Evolutionary conservation across 257 asterid genomes (phyloP).

Genomic region (Scutellaria minor): DNA sequence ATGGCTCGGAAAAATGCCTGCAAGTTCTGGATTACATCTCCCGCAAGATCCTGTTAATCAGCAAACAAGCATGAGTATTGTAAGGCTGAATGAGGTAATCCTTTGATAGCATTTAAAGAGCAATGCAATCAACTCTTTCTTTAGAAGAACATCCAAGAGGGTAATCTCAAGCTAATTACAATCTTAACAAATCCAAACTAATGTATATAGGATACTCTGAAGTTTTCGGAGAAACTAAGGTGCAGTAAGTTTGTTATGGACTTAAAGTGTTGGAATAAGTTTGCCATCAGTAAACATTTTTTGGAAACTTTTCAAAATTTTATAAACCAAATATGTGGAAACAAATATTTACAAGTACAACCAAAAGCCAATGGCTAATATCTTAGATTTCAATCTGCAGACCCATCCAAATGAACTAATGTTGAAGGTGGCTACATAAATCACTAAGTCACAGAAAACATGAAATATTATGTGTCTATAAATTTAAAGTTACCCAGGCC

Average conservation of each 20-base stretch:
- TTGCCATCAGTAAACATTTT: neutral
- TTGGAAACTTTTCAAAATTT: neutral
- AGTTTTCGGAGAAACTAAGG: neutral
- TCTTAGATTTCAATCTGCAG: slow-evolving; percentile 18
- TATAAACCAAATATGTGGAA: slow-evolving; percentile 16
- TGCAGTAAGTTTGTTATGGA: neutral
- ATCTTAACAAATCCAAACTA: neutral
- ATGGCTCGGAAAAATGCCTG: slow-evolving; percentile 73
- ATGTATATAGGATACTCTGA: no score
- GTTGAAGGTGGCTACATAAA: neutral
- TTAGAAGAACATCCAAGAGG: slow-evolving; percentile 11
- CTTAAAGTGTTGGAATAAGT: neutral
- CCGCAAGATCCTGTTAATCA: slow-evolving; percentile 77
- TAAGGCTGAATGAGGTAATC: neutral
- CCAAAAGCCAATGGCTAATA: neutral
- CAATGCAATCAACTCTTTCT: slow-evolving; percentile 16
- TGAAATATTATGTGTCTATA: neutral
- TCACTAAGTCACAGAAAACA: neutral
- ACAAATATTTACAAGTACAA: slow-evolving; percentile 4
- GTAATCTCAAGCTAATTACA: neutral
- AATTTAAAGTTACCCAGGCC: neutral
- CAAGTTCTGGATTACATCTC: slow-evolving; percentile 76
- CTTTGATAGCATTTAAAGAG: neutral
- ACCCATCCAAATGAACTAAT: slow-evolving; percentile 9
- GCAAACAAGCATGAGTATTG: slow-evolving; percentile 15